Conservation (phyloP, 1,284 basidiomycete species). For the Cutaneotrichosporon sp. region DNA sequence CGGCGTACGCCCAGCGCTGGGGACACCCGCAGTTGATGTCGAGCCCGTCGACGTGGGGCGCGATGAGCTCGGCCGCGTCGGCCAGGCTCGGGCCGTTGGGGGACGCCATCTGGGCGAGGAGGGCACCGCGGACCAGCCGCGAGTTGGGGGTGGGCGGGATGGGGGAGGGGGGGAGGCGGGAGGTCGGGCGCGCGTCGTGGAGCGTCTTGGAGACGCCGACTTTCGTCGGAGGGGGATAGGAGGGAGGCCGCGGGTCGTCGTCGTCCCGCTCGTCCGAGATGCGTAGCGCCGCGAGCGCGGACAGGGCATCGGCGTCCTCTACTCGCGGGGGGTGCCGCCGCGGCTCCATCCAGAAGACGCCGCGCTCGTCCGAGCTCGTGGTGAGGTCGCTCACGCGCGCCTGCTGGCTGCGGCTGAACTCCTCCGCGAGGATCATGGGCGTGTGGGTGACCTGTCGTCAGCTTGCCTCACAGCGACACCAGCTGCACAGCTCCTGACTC, state of each 20-base stretch:
- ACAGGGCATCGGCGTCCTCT: not conserved
- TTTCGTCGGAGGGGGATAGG: not conserved
- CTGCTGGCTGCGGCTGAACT: slow-evolving; percentile 60
- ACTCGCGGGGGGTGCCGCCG: not conserved
- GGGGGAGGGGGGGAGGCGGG: slow-evolving; percentile 36
- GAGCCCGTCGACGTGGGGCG: slow-evolving; percentile 58
- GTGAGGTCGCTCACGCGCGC: slow-evolving; percentile 61
- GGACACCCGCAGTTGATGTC: slow-evolving; percentile 64
- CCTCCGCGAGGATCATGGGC: slow-evolving; percentile 63
- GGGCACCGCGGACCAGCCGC: slow-evolving; percentile 55
- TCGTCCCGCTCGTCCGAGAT: not conserved
- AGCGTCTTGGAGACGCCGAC: slow-evolving; percentile 24
- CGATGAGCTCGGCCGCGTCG: slow-evolving; percentile 61
- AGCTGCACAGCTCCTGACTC: not conserved
- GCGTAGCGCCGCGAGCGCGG: slow-evolving; percentile 6
- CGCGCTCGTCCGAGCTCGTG: slow-evolving; percentile 58
- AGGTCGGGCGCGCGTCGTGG: slow-evolving; percentile 28
- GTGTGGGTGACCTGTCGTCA: slow-evolving; percentile 58
- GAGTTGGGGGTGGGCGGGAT: slow-evolving; percentile 32
- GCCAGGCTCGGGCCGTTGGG: slow-evolving; percentile 58
- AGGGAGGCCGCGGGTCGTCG: not conserved
- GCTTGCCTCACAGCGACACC: too few relatives aligned
- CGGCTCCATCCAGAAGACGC: slow-evolving; percentile 57
- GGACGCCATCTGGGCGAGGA: slow-evolving; percentile 63
- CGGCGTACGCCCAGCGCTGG: slow-evolving; percentile 60